Evolutionary conservation across 192 early-diverging fungal genomes (phyloP), one percentile per base, ranked within the genome.

Genomic region (Helicostylum pulchrum): DNA sequence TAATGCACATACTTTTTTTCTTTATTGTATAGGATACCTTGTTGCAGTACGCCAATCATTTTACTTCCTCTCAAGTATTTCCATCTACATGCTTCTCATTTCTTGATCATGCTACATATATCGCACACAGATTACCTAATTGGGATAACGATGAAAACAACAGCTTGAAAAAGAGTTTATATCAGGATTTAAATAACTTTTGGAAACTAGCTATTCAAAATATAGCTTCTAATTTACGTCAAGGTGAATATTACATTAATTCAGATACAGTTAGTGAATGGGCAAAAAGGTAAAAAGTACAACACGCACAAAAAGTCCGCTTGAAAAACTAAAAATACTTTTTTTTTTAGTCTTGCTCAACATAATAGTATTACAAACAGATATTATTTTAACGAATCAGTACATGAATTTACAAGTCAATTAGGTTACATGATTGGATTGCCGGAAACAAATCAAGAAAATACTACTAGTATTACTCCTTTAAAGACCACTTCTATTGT

Each of bases 181-280:
- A 91, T 73, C 77, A 80, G 8, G 79, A 83, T 21, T 70, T 99
- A 58, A 87, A 80, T 45, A 79, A 85, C 9, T 86, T 77, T 59
- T 99, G 92, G 92, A 80, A 84, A 60, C 79, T 84, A 9, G 88
- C 93, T 10, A 86, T 93, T 56, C 77, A 75, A 46, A 86, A 90
- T 60, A 88, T 93, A 0, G 77, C 78, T 26, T 81, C 83, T 42
- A 87, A 88, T 61, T 70, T 93, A 19, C 82, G 81, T 52, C 87
- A 89, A 43, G 94, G 92, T 39, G 93, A 95, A 69, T 78, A 93
- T 36, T 95, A 86, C 72, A 9, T 9, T 39, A 90, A 90, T 53
- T 81, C 87, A 4, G 73, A 81, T 39, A 83, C 88, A 34, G 88
- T 97, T 17, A 84, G 79, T 32, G 89, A 92, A 68, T 99, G 96